Evolutionary conservation across 306 rosid genomes (phyloP).

Genomic region (Spatholobus suberectus): DNA sequence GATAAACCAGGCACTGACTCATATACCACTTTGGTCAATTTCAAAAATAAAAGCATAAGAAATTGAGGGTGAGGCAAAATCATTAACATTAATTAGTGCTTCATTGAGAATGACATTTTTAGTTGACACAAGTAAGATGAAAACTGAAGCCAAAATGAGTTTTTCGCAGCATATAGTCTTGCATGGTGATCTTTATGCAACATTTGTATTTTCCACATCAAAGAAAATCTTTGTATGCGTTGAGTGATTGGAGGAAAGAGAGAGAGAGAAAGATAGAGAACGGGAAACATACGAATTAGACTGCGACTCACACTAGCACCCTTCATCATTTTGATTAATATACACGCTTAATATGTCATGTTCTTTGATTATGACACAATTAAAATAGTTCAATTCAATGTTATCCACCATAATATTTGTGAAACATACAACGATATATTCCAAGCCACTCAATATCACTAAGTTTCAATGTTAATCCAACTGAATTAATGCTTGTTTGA

Average conservation of each 20-base stretch:
- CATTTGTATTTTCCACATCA: slow-evolving; percentile 34
- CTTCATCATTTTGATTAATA: slow-evolving; percentile 38
- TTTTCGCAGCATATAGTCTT: slow-evolving; percentile 28
- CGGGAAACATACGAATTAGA: slow-evolving; percentile 42
- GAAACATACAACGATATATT: slow-evolving; percentile 26
- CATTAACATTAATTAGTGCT: slow-evolving; percentile 43
- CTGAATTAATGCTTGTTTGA: not conserved
- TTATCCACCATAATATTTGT: slow-evolving; percentile 30
- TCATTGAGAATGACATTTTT: slow-evolving; percentile 48
- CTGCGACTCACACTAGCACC: slow-evolving; percentile 28
- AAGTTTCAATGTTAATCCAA: not conserved
- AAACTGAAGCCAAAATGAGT: not conserved
- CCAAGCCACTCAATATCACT: slow-evolving; percentile 38
- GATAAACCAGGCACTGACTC: slow-evolving; percentile 46
- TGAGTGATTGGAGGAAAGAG: slow-evolving; percentile 22
- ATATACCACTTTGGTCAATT: slow-evolving; percentile 50
- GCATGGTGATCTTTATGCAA: slow-evolving; percentile 35
- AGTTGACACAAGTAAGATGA: not conserved
- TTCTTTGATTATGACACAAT: slow-evolving; percentile 47
- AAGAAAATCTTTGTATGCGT: slow-evolving; percentile 10
- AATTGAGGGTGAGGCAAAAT: slow-evolving; percentile 40
- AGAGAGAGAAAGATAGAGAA: slow-evolving; percentile 28
- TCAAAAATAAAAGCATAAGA: slow-evolving; percentile 44
- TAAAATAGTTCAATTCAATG: slow-evolving; percentile 27
- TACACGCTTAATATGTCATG: slow-evolving; percentile 26